Conservation (phyloP, 2,329 filamentous ascomycete species). For the Capronia epimyces region DNA sequence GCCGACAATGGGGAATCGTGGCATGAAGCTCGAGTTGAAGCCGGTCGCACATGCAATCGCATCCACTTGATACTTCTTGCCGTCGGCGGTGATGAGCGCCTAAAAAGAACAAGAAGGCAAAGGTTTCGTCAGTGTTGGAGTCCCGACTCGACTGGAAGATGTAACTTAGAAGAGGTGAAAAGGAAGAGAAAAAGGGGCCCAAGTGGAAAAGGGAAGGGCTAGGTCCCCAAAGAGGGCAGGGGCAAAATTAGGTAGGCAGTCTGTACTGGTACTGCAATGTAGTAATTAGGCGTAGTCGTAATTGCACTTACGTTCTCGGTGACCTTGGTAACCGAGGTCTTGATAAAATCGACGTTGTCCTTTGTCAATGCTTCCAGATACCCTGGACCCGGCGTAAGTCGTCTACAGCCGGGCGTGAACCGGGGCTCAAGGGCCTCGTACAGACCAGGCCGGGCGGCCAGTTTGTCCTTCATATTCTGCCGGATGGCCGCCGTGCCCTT, state of each 20-base stretch:
- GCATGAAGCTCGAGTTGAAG: conserved; percentile 36
- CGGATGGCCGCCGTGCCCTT: conserved; percentile 15
- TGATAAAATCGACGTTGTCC: conserved; percentile 28
- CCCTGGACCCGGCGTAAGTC: conserved; percentile 43
- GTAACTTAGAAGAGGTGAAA: no score
- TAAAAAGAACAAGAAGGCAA: no score
- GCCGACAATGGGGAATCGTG: conserved; percentile 36
- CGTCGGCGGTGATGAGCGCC: conserved; percentile 30
- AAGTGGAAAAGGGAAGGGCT: no score
- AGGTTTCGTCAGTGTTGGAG: no score
- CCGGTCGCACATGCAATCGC: conserved; percentile 38
- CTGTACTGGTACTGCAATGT: no score
- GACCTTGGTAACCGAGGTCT: conserved; percentile 13
- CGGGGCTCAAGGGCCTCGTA: conserved; percentile 37
- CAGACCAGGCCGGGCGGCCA: conserved; percentile 34
- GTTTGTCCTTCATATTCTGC: conserved; percentile 24
- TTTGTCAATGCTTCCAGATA: conserved; percentile 32
- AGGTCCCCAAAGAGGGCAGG: no score
- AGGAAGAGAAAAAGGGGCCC: no score
- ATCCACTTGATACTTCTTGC: conserved; percentile 34
- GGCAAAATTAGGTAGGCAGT: no score
- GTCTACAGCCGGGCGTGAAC: conserved; percentile 41
- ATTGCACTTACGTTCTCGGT: no score
- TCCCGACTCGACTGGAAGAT: no score
- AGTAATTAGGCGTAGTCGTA: no score